phyloP scores from a whole-genome alignment of 2,329 filamentous ascomycete genomes.

The Paecilomyces formosus region DNA sequence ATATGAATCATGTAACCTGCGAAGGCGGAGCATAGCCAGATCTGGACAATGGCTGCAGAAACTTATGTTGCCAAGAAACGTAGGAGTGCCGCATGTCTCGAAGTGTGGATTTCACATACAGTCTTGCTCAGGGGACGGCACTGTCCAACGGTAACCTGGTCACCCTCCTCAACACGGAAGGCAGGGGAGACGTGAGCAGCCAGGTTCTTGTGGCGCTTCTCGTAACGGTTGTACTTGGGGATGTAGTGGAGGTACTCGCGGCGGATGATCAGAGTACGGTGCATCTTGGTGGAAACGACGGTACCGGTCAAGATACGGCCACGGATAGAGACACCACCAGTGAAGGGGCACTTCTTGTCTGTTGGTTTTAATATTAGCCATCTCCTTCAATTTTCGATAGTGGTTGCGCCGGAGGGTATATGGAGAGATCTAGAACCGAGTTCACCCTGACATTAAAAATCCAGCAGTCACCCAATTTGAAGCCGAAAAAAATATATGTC shows the following conservation, averaged over 20 bases:
- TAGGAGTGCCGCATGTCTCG: not conserved
- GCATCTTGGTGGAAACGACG: conserved; percentile 99
- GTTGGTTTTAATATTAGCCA: conserved; percentile 20
- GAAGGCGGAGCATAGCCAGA: not conserved
- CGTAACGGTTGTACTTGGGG: conserved; percentile 99
- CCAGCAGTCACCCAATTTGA: not conserved
- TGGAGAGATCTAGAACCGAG: not conserved
- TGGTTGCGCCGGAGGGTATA: not conserved
- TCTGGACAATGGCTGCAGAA: not conserved
- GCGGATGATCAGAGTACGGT: conserved; percentile 98
- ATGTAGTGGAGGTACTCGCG: conserved; percentile 99
- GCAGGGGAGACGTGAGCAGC: conserved; percentile 97
- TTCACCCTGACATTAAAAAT: not conserved
- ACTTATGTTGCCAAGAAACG: not conserved
- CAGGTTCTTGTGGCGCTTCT: conserved; percentile 99
- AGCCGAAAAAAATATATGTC: not conserved
- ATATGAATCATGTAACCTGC: not conserved
- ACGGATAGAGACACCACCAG: conserved; percentile 97
- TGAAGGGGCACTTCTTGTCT: conserved; percentile 99
- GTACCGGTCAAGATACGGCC: conserved; percentile 99
- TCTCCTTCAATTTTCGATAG: not conserved
- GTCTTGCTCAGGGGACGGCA: conserved; percentile 99
- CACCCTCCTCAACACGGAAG: conserved; percentile 99
- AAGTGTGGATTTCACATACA: conserved; percentile 54
- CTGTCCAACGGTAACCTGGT: conserved; percentile 98